Evolutionary conservation across 352 stramenopile genomes (phyloP), one percentile per base, ranked within the genome.

Genomic region (Phytophthora capsici): DNA sequence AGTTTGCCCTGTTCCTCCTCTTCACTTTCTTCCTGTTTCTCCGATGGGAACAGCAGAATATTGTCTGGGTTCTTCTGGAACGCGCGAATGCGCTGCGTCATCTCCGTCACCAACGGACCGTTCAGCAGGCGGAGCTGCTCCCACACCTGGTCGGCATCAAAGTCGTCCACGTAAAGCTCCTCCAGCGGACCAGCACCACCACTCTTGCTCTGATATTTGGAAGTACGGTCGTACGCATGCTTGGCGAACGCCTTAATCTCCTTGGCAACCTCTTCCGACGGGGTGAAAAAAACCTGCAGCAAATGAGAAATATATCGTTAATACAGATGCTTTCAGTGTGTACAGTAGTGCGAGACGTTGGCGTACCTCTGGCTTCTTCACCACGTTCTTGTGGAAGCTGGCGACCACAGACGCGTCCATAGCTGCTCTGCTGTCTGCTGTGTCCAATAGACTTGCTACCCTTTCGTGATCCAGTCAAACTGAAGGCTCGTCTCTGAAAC

Each of bases 91-190:
- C 82, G 82, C 74, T 90, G 88, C 51, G 72, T 72, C 45, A 92
- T 73, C 66, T 93, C 83, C 44, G 76, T 70, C 41, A 89, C 68
- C 37, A 95, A 57, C 63, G 86, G 84, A 14, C 66, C 82, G 61
- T 95, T 95, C 64, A 90, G 78, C 54, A 95, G 73, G 36, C 84
- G 80, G n/a, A 95, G 75, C 68, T 95, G 86, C 67, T 93, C 86
- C 86, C 86, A 95, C 41, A 95, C 83, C 71, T 93, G 86, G 60
- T 95, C 84, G 10, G 83, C 82, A 43, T 95, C 83, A 46, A 95
- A 95, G 55, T 81, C 86, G 32, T 93, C 84, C 53, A 95, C 70
- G 43, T 93, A 95, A 5, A 95, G 67, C 66, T 93, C 75, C 30
- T 90, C 82, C 62, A 95, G 70, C 22, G 84, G 69, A 13, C 77